A percentile compares a stretch with the other conserved stretches of the same genome.
Conservation (phyloP, 176 grass and related monocot genomes). For the Calamus simplicifolius region DNA sequence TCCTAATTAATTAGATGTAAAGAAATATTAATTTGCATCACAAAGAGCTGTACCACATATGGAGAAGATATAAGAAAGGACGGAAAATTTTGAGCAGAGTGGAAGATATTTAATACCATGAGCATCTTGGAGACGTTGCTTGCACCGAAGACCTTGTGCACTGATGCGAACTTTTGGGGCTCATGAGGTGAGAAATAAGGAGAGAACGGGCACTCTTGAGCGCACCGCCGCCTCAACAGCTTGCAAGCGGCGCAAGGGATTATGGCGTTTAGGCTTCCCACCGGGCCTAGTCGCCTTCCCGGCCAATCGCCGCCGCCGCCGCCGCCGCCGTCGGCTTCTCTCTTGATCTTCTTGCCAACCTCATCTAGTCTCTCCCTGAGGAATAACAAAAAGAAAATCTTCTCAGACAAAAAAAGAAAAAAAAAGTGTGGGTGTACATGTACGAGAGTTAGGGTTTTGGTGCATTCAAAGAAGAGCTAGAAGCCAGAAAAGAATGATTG, state of each 20-base stretch:
- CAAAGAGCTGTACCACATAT: too few relatives aligned
- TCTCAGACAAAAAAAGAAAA: neutral
- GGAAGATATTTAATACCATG: conserved; percentile 34
- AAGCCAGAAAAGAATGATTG: too few relatives aligned
- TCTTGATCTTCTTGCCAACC: conserved; percentile 74
- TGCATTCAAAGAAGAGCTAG: too few relatives aligned
- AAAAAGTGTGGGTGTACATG: neutral
- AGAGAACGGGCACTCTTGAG: conserved; percentile 82
- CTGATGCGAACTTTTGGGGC: conserved; percentile 82
- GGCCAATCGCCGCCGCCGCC: conserved; percentile 2
- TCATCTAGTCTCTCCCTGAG: conserved; percentile 62
- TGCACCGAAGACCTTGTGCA: conserved; percentile 91
- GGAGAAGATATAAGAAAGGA: too few relatives aligned
- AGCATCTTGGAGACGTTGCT: conserved; percentile 99
- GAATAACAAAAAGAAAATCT: conserved; percentile 1
- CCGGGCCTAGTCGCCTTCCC: conserved; percentile 19
- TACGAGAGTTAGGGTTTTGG: too few relatives aligned
- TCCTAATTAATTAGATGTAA: conserved; percentile 33
- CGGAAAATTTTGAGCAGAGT: neutral
- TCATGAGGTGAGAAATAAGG: conserved; percentile 93
- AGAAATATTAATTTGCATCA: too few relatives aligned
- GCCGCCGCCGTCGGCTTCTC: conserved; percentile 31
- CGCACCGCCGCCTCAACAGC: conserved; percentile 76
- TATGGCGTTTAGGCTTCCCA: conserved; percentile 41
- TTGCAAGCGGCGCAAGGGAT: conserved; percentile 94